phyloP scores from a whole-genome alignment of 2,329 filamentous ascomycete genomes.

The Sphaerulina populicola region DNA sequence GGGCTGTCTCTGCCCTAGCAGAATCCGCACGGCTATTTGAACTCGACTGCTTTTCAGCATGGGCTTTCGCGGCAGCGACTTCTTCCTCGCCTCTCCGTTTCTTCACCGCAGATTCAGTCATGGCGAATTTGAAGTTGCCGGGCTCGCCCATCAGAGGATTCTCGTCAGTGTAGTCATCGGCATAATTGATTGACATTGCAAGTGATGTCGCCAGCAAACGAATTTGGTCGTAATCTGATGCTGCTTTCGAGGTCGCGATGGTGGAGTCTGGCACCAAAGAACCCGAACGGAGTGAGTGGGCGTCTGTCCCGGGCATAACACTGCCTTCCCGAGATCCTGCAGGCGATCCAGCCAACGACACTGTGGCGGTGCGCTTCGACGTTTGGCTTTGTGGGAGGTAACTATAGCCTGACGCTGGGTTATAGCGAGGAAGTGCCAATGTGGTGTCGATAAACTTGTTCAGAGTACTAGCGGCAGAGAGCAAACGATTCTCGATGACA shows the following conservation, averaged over 20 bases:
- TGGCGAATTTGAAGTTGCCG: slow-evolving; percentile 51
- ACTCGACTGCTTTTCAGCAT: slow-evolving; percentile 15
- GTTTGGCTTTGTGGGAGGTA: slow-evolving; percentile 39
- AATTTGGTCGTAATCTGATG: slow-evolving; percentile 17
- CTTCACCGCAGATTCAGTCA: slow-evolving; percentile 37
- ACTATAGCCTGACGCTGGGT: slow-evolving; percentile 51
- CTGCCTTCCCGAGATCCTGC: slow-evolving; percentile 40
- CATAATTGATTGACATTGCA: slow-evolving; percentile 39
- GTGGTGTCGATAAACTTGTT: slow-evolving; percentile 49
- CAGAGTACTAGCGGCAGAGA: slow-evolving; percentile 50
- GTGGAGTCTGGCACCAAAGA: slow-evolving; percentile 24
- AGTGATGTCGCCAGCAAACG: slow-evolving; percentile 36
- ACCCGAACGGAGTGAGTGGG: slow-evolving; percentile 26
- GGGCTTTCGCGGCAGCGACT: slow-evolving; percentile 24
- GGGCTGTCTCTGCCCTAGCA: slow-evolving; percentile 3
- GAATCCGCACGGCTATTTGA: slow-evolving; percentile 11
- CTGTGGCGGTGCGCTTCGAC: slow-evolving; percentile 33
- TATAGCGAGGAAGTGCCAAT: slow-evolving; percentile 49
- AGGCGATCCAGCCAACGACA: slow-evolving; percentile 32
- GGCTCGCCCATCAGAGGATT: slow-evolving; percentile 56
- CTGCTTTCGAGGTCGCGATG: slow-evolving; percentile 13
- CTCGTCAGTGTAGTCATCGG: slow-evolving; percentile 57
- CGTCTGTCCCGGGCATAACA: slow-evolving; percentile 28
- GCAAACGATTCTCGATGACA: slow-evolving; percentile 46
- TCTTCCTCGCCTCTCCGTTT: slow-evolving; percentile 35